Conservation (phyloP, 768 basidiomycete genomes). For the Hericium alpestre region DNA sequence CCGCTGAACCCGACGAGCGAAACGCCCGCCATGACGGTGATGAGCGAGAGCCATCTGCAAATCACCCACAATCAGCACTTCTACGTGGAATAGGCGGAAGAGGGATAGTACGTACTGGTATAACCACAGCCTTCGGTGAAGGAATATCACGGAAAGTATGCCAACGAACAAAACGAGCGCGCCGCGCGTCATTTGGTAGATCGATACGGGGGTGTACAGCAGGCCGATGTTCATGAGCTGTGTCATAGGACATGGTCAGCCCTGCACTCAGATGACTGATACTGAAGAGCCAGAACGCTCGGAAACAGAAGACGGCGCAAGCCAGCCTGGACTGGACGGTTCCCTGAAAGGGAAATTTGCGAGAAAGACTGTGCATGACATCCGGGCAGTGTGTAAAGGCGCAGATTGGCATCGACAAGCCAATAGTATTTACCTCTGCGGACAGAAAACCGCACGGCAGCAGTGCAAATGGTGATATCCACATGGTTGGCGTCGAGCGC, state of each 20-base stretch:
- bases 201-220: slow-evolving; percentile 91
- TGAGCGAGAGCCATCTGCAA: slow-evolving; percentile 76
- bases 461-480: too few relatives aligned
- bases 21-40: slow-evolving; percentile 81
- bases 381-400: neutral
- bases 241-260: neutral
- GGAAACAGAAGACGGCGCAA: neutral
- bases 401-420: too few relatives aligned
- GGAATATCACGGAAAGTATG: slow-evolving; percentile 81
- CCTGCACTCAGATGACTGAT: too few relatives aligned
- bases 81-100: slow-evolving; percentile 2
- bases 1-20: slow-evolving; percentile 82
- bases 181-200: slow-evolving; percentile 95
- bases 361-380: neutral
- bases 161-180: slow-evolving; percentile 93
- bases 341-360: neutral
- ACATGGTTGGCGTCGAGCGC: too few relatives aligned
- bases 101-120: slow-evolving; percentile 53
- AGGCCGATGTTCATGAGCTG: slow-evolving; percentile 91
- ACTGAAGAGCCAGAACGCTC: neutral
- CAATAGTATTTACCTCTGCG: too few relatives aligned
- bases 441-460: too few relatives aligned
- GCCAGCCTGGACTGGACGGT: neutral
- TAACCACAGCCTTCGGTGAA: slow-evolving; percentile 72
- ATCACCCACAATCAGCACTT: neutral